These are phyloP conservation scores for Paramarasmius palmivorus DNA, from an alignment of 1,284 basidiomycete genomes.

Conservation along the genomic window DNA sequence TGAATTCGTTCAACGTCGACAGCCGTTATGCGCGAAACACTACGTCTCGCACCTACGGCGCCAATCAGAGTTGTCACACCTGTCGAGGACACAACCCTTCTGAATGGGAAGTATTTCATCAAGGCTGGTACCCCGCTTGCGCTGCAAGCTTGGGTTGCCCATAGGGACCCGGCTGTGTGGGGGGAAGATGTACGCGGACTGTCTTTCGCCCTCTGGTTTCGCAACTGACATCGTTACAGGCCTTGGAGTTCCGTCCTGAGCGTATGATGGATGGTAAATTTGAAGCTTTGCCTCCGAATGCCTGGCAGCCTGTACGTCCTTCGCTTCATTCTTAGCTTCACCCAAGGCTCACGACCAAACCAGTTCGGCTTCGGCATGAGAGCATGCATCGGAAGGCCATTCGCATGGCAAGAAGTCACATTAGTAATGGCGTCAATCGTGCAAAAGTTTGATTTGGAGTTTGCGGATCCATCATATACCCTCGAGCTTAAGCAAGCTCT, in stretches of 20 bases:
- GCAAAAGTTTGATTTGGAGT: slow-evolving; percentile 45
- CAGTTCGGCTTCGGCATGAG: slow-evolving; percentile 36
- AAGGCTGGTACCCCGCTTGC: slow-evolving; percentile 32
- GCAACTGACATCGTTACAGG: background rate
- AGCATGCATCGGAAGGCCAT: slow-evolving; percentile 46
- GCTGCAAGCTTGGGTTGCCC: slow-evolving; percentile 33
- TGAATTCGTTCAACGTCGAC: background rate
- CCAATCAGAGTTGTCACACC: slow-evolving; percentile 34
- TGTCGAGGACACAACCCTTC: slow-evolving; percentile 37
- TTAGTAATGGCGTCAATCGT: slow-evolving; percentile 42
- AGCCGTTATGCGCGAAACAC: slow-evolving; percentile 48
- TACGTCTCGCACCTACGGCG: slow-evolving; percentile 45
- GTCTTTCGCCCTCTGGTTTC: background rate
- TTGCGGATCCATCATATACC: slow-evolving; percentile 43
- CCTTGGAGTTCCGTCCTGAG: slow-evolving; percentile 24
- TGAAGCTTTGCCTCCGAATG: slow-evolving; percentile 42
- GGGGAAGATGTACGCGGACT: slow-evolving; percentile 44
- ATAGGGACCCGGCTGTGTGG: slow-evolving; percentile 47
- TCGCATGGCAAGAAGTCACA: slow-evolving; percentile 49
- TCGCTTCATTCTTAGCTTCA: background rate
- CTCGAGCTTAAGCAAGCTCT: slow-evolving; percentile 46
- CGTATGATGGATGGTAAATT: slow-evolving; percentile 50
- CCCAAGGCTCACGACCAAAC: too few relatives aligned
- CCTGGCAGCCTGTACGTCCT: slow-evolving; percentile 50
- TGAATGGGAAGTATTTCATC: slow-evolving; percentile 42